Evolutionary conservation across 805 yeast species (phyloP), one percentile per base, ranked within the genome.

Genomic region (Zygosaccharomyces kombuchaensis): DNA sequence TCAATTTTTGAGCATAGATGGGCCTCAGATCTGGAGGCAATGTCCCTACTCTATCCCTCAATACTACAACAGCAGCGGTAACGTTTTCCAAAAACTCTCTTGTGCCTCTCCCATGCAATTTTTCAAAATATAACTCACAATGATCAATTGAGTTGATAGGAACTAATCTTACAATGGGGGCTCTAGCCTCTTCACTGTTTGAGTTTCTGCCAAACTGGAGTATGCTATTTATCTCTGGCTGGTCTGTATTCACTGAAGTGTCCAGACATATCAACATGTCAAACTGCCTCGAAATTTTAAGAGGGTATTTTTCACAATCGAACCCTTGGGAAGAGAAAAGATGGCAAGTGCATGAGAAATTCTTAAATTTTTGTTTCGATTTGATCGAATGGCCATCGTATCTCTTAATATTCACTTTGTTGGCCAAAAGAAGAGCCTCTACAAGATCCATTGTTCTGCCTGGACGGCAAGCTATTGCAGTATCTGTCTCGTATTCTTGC

Each of bases 91-190:
- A 68, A 53, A 78, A 77, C 19, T 72, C 71, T 26, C 68, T 60
- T 27, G 69, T 65, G 34, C 53, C 66, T 47, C 50, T 54, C 9
- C 54, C 51, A 23, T 62, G 51, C 40, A 58, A 12, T 50, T 55
- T 64, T 54, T 67, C 68, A 70, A 80, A 76, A 56, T 74, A 69
- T 47, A 75, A 58, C 50, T 80, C 78, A 51, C 88, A 81, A 61
- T 91, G 98, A 56, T 91, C 96, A 21, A 87, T 80, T 2, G 95
- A 82, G 56, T 87, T 82, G 47, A 82, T 77, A 1, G 96, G 84
- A 2, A 87, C 80, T 19, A 91, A 68, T 30, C 91, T 69, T 21
- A 91, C 58, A 4, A 87, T 68, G 8, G 87, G 83, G 0, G 84
- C 76, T 8, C 56, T 60, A 7, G 51, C 34, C 39, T 45, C 52